A percentile compares a stretch with the other conserved stretches of the same genome.
Evolutionary conservation across 2,329 filamentous ascomycete species (phyloP).

Genomic region (Delphinella strobiligena): DNA sequence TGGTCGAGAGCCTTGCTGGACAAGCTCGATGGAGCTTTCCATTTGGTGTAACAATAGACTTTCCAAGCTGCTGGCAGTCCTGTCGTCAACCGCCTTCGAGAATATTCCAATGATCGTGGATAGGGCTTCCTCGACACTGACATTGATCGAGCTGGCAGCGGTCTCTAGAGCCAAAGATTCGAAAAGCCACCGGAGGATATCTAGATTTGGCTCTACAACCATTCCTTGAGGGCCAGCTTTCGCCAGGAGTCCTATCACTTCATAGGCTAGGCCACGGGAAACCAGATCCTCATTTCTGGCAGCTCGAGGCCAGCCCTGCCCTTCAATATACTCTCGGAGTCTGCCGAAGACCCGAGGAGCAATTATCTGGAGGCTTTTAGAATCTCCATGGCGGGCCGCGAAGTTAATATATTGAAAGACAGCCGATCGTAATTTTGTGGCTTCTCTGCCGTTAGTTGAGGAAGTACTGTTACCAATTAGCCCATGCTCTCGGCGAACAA

Average conservation of each 20-base stretch:
- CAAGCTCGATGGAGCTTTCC: slow-evolving; percentile 19
- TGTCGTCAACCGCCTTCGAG: slow-evolving; percentile 29
- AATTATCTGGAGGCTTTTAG: slow-evolving; percentile 49
- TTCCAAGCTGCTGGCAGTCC: slow-evolving; percentile 33
- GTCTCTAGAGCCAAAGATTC: slow-evolving; percentile 69
- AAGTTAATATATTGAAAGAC: slow-evolving; percentile 81
- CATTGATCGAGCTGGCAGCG: slow-evolving; percentile 58
- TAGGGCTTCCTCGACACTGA: slow-evolving; percentile 81
- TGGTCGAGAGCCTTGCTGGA: slow-evolving; percentile 12
- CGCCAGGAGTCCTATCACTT: slow-evolving; percentile 75
- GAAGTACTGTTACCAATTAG: slow-evolving; percentile 3
- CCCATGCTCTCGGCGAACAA: too few species aligned
- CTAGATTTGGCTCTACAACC: slow-evolving; percentile 38
- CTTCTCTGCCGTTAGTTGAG: slow-evolving; percentile 54
- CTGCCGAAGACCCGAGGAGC: slow-evolving; percentile 56
- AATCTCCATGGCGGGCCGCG: slow-evolving; percentile 62
- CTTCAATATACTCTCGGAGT: slow-evolving; percentile 61
- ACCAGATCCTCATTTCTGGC: slow-evolving; percentile 43
- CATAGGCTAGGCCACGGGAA: slow-evolving; percentile 72
- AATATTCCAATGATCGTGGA: slow-evolving; percentile 61
- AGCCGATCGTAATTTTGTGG: slow-evolving; percentile 65
- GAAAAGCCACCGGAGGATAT: slow-evolving; percentile 66
- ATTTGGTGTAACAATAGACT: slow-evolving; percentile 53
- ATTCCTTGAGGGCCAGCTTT: slow-evolving; percentile 50
- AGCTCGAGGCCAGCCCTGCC: slow-evolving; percentile 71